A percentile compares a stretch with the other conserved stretches of the same genome.
phyloP scores from a whole-genome alignment of 2,329 filamentous ascomycete species.

The Aspergillus hiratsukae region DNA sequence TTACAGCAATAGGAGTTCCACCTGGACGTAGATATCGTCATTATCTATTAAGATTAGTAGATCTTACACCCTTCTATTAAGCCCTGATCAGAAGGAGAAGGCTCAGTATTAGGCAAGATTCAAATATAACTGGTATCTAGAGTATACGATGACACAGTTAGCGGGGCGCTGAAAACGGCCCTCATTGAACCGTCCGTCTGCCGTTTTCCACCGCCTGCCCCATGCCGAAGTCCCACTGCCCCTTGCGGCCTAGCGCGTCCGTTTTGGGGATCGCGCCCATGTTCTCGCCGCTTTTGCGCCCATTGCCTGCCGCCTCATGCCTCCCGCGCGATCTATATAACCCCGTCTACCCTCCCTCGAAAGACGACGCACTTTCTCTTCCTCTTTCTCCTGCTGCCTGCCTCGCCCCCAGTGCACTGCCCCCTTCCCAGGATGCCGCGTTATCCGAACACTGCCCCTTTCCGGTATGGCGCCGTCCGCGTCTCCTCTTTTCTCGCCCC shows the following conservation, averaged over 20 bases:
- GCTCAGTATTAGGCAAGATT: too few species aligned
- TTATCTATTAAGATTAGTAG: too few species aligned
- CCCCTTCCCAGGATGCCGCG: constrained; percentile 1
- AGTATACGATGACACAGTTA: constrained; percentile 18
- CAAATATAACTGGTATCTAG: too few species aligned
- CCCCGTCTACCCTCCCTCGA: constrained; percentile 14
- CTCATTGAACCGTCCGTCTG: too few species aligned
- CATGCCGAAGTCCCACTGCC: constrained; percentile 10
- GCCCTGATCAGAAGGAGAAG: too few species aligned
- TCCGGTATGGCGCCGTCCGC: background rate
- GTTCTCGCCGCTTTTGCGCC: constrained; percentile 17
- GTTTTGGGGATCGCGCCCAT: constrained; percentile 15
- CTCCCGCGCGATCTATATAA: constrained; percentile 23
- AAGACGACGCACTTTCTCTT: constrained; percentile 22
- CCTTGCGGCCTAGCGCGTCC: constrained; percentile 12
- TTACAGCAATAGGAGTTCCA: too few species aligned
- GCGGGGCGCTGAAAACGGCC: constrained; percentile 19
- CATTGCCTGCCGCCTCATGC: constrained; percentile 9
- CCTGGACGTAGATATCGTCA: too few species aligned
- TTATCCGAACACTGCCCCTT: constrained; percentile 3
- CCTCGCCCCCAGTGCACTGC: background rate
- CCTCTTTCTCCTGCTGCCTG: constrained; percentile 11
- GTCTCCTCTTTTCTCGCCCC: background rate
- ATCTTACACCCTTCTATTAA: too few species aligned
- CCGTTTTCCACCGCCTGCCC: constrained; percentile 18